phyloP scores from a whole-genome alignment of 2,329 filamentous ascomycete species.

The Ampelomyces quisqualis region DNA sequence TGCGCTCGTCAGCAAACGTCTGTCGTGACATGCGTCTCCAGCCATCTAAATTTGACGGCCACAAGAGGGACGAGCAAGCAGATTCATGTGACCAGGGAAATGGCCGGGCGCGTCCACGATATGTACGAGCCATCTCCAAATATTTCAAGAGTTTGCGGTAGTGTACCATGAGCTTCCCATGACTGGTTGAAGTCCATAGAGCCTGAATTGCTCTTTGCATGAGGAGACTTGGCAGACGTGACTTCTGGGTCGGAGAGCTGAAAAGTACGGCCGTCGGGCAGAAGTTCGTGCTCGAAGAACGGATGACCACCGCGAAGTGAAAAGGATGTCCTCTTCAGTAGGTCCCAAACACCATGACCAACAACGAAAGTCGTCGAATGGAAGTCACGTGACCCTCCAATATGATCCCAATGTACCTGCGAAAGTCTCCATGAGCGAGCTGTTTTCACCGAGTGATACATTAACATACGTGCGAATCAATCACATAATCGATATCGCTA shows the following conservation, averaged over 20 bases:
- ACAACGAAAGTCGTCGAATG: conserved; percentile 43
- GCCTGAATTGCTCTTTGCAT: not conserved
- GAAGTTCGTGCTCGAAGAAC: conserved; percentile 49
- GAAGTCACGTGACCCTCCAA: conserved; percentile 47
- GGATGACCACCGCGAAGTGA: conserved; percentile 35
- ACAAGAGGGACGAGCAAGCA: conserved; percentile 47
- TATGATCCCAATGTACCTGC: conserved; percentile 47
- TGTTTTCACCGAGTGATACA: not conserved
- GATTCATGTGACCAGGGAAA: conserved; percentile 55
- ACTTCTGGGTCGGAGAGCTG: conserved; percentile 46
- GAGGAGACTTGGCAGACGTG: not conserved
- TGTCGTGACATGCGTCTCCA: conserved; percentile 59
- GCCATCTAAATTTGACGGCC: conserved; percentile 51
- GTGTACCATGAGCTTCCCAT: conserved; percentile 49
- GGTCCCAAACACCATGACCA: conserved; percentile 33
- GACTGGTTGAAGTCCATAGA: conserved; percentile 20
- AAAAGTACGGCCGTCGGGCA: conserved; percentile 45
- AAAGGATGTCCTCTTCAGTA: conserved; percentile 26
- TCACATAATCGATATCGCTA: conserved; percentile 46
- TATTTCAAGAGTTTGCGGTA: conserved; percentile 51
- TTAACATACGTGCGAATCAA: conserved; percentile 45
- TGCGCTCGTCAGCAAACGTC: conserved; percentile 54
- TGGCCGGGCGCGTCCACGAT: conserved; percentile 57
- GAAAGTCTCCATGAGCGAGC: not conserved
- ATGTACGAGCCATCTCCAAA: conserved; percentile 51